Evolutionary conservation across 2,329 filamentous ascomycete genomes (phyloP), one percentile per base, ranked within the genome.

Genomic region (Nemania serpens): DNA sequence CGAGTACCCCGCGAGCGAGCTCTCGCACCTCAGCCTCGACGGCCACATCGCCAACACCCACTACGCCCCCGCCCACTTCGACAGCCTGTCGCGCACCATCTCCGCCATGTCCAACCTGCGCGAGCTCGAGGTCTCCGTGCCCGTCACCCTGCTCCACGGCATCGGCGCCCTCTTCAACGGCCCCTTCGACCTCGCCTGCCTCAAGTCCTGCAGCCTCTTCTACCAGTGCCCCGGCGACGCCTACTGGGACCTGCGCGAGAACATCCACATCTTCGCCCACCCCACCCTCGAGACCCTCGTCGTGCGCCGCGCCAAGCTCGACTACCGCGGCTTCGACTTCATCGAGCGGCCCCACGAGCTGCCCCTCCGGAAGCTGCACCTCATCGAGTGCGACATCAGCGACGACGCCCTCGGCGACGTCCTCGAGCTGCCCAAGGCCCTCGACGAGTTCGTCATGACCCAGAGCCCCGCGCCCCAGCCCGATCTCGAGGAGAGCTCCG

Each of bases 211-310:
- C 72, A 77, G 74, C 2, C 70, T 82, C 36, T 82, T 77, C 69
- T 82, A 82, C 65, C 79, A 82, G 66, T 73, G 73, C 62, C 73
- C 75, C 13, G 73, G 77, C 53, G 73, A 77, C 51, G 71, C 72
- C 10, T 82, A 82, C 68, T 82, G 80, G 80, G 79, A 82, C 64
- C 73, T 82, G 41, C 79, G 77, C 59, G 79, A 81, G 61, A 82
- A 81, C 64, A 82, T 82, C 48, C 79, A 82, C 70, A 80, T 82
- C 52, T 82, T 82, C 60, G 74, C 78, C 3, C 80, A 82, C 50
- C 80, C 80, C 0, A 79, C 79, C 0, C 75, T 82, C 18, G 79
- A 82, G 66, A 75, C 71, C 5, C 75, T 82, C 3, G 74, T 75
- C 47, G 78, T 82, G 50, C 74, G 72, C 47, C 70, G 76, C n/a